These are phyloP conservation scores for Fomitopsis pulvina DNA, from an alignment of 768 basidiomycete species.

Conservation along the genomic window DNA sequence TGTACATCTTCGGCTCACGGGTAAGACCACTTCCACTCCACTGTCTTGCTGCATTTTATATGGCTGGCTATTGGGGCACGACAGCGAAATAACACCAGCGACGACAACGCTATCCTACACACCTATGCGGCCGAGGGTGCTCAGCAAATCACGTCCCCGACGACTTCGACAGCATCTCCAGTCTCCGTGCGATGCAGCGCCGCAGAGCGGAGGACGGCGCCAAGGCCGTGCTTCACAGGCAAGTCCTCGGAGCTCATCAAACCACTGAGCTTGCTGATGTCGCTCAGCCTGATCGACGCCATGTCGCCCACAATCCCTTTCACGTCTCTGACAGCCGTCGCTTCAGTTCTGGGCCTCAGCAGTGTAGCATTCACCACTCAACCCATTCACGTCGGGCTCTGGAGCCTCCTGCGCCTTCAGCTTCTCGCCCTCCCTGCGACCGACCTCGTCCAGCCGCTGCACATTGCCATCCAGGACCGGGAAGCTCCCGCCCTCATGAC, in stretches of 20 bases:
- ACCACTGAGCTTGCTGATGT: neutral
- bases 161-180: conserved; percentile 18
- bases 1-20: no score
- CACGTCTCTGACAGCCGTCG: neutral
- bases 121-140: neutral
- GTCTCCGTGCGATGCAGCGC: conserved; percentile 15
- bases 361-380: neutral
- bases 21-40: no score
- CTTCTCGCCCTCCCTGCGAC: conserved; percentile 4
- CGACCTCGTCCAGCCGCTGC: conserved; percentile 8
- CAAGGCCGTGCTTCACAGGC: neutral
- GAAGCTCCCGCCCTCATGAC: conserved; percentile 12
- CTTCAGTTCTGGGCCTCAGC: neutral
- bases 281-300: neutral
- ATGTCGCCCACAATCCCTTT: neutral
- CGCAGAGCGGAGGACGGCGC: neutral
- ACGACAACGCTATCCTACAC: neutral
- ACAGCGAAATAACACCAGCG: neutral
- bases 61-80: neutral
- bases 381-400: neutral
- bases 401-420: conserved; percentile 2
- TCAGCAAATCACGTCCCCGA: conserved; percentile 13
- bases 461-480: conserved; percentile 4
- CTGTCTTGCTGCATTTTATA: no score
- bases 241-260: neutral